phyloP scores from a whole-genome alignment of 1,284 basidiomycete species.

The Uromyces viciae-fabae region DNA sequence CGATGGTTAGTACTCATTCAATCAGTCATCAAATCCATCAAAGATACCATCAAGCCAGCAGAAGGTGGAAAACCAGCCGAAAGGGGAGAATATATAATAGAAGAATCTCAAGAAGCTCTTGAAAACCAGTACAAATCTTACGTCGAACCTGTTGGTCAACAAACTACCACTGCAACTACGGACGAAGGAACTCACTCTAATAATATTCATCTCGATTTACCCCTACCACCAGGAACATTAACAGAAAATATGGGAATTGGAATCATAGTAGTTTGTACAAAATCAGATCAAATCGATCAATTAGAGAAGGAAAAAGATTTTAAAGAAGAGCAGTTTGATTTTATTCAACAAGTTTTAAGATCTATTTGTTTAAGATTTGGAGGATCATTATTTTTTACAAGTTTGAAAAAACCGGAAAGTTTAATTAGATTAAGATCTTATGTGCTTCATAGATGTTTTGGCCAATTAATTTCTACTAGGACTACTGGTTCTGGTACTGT shows the following conservation, averaged over 20 bases:
- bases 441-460: conserved; percentile 76
- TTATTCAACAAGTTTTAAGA: conserved; percentile 86
- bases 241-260: conserved; percentile 67
- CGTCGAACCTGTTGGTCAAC: conserved; percentile 59
- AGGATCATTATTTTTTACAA: conserved; percentile 85
- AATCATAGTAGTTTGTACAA: conserved; percentile 84
- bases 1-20: conserved; percentile 38
- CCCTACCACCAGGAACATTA: conserved; percentile 47
- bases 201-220: conserved; percentile 16
- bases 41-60: conserved; percentile 27
- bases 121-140: conserved; percentile 39
- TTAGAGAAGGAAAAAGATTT: conserved; percentile 56
- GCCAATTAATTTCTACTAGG: conserved; percentile 55
- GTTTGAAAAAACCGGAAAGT: conserved; percentile 69
- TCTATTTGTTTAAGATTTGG: conserved; percentile 93
- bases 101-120: conserved; percentile 35
- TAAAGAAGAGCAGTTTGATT: conserved; percentile 87
- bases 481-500: conserved; percentile 25
- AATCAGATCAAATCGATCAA: conserved; percentile 77
- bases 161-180: conserved; percentile 58
- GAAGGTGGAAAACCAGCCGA: conserved; percentile 2
- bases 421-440: conserved; percentile 78
- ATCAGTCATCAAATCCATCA: conserved; percentile 41
- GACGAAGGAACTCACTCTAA: conserved; percentile 58
- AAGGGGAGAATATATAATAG: conserved; percentile 36